A percentile compares a stretch with the other conserved stretches of the same genome.
Conservation (phyloP, 2,329 filamentous ascomycete species). For the Fusarium tuaranense region DNA sequence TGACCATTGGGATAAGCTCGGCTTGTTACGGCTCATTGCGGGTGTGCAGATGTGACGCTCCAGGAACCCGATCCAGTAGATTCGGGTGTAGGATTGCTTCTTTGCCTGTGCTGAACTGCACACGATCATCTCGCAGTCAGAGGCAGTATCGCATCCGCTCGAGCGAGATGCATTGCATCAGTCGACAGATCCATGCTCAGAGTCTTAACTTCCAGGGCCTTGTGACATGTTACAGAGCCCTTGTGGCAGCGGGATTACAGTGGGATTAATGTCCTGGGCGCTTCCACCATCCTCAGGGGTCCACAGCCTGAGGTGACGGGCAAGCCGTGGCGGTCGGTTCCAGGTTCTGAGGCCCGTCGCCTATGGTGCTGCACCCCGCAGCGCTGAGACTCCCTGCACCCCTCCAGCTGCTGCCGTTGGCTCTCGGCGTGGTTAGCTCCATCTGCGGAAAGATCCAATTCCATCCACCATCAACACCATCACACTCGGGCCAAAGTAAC, state of each 20-base stretch:
- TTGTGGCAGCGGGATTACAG: neutral
- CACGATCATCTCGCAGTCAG: neutral
- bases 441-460: constrained; percentile 18
- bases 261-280: neutral
- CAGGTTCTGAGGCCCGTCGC: neutral
- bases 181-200: neutral
- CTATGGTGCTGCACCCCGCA: constrained; percentile 31
- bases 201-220: neutral
- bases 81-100: neutral
- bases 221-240: neutral
- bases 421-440: constrained; percentile 22
- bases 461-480: constrained; percentile 24
- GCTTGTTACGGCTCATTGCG: constrained; percentile 30
- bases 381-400: constrained; percentile 22
- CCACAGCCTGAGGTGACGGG: neutral
- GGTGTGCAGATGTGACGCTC: neutral
- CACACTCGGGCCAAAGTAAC: constrained; percentile 6
- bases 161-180: constrained; percentile 3
- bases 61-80: neutral
- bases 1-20: constrained; percentile 9
- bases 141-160: neutral
- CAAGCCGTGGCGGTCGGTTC: neutral
- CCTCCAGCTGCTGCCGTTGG: constrained; percentile 32
- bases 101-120: neutral
- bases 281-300: neutral